Percentiles rank a stretch among this genome's conserved stretches.
Evolutionary conservation across 2,329 filamentous ascomycete genomes (phyloP).

Genomic region (Arthrobotrys entomopaga): DNA sequence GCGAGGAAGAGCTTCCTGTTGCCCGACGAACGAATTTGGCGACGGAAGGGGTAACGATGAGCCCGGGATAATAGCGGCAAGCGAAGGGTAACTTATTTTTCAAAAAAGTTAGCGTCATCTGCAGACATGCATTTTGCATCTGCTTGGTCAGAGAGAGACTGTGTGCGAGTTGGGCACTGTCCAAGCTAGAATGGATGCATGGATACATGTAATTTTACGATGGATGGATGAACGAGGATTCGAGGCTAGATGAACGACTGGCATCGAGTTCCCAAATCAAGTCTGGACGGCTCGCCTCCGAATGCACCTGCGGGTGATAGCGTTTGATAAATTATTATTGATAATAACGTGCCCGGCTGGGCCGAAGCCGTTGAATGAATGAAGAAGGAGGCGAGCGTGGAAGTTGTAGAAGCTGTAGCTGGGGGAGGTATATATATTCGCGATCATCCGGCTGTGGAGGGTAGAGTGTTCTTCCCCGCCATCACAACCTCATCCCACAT

Average conservation of each 20-base stretch:
- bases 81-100: conserved; percentile 33
- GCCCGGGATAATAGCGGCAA: conserved; percentile 54
- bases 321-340: conserved; percentile 36
- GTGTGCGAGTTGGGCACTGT: too few species aligned
- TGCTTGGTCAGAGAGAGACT: neutral
- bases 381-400: neutral
- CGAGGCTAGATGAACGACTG: neutral
- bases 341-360: conserved; percentile 27
- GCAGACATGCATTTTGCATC: neutral
- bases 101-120: conserved; percentile 5
- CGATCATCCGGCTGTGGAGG: conserved; percentile 4
- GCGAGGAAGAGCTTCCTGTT: conserved; percentile 49
- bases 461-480: neutral
- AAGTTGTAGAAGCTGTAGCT: neutral
- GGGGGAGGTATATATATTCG: conserved; percentile 26
- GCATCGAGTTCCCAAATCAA: conserved; percentile 15
- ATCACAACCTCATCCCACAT: conserved; percentile 3
- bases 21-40: conserved; percentile 26
- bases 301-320: conserved; percentile 11
- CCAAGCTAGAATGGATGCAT: too few species aligned
- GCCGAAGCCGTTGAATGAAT: neutral
- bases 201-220: neutral
- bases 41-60: conserved; percentile 47
- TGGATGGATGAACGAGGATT: neutral
- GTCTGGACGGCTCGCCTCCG: conserved; percentile 29